A percentile compares a stretch with the other conserved stretches of the same genome.
These are phyloP conservation scores for Zygosaccharomyces bailii DNA, from an alignment of 805 yeast genomes.

Conservation along the genomic window DNA sequence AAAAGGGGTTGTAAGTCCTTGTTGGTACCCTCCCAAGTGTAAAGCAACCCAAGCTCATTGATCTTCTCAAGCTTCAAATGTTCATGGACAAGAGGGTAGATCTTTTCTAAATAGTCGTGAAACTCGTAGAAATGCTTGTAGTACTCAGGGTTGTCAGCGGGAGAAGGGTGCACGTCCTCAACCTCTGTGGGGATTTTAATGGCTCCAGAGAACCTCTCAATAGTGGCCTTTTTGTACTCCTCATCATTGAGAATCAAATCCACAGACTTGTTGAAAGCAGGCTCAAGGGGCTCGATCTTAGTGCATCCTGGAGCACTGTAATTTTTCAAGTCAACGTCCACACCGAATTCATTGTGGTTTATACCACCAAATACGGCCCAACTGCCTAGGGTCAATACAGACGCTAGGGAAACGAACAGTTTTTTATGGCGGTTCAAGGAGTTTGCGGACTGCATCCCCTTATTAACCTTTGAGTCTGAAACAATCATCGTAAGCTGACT, in stretches of 20 bases:
- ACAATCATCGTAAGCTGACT: not conserved
- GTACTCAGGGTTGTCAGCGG: constrained; percentile 37
- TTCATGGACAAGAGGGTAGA: constrained; percentile 55
- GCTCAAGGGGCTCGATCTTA: constrained; percentile 23
- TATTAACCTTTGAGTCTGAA: not conserved
- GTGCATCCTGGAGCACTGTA: constrained; percentile 14
- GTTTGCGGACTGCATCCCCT: not conserved
- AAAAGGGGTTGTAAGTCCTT: constrained; percentile 56
- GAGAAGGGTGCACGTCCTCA: constrained; percentile 47
- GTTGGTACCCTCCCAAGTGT: constrained; percentile 60
- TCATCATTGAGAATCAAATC: constrained; percentile 35
- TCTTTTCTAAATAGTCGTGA: constrained; percentile 48
- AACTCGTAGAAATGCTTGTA: constrained; percentile 48
- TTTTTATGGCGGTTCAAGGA: constrained; percentile 6
- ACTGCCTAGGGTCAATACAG: constrained; percentile 11
- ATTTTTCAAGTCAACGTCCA: not conserved
- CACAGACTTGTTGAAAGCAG: constrained; percentile 25
- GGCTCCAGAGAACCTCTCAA: constrained; percentile 51
- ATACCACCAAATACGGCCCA: not conserved
- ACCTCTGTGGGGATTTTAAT: constrained; percentile 63
- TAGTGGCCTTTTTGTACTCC: constrained; percentile 38
- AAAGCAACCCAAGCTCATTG: constrained; percentile 62
- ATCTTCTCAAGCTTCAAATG: constrained; percentile 50
- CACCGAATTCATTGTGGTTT: not conserved
- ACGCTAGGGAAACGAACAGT: constrained; percentile 9